A percentile compares a stretch with the other conserved stretches of the same genome.
These are phyloP conservation scores for Oryza meyeriana DNA, from an alignment of 176 grass and related monocot genomes.

Conservation along the genomic window DNA sequence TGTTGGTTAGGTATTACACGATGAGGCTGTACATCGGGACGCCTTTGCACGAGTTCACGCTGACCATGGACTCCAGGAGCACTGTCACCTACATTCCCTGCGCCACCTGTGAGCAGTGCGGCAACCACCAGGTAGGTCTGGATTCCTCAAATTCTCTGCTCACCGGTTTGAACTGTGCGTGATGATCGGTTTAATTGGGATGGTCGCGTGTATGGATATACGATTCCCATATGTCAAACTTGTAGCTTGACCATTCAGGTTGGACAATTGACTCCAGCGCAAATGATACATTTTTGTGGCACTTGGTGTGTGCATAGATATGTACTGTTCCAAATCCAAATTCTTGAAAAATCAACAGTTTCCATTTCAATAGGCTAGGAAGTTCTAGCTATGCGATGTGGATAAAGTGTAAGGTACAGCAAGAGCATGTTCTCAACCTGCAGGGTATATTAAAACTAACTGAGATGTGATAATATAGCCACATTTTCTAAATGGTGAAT, in stretches of 20 bases:
- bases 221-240: background rate
- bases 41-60: constrained; percentile 83
- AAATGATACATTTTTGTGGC: background rate
- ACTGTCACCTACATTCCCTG: constrained; percentile 98
- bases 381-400: background rate
- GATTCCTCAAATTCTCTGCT: background rate
- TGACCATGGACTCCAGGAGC: constrained; percentile 97
- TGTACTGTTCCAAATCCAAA: background rate
- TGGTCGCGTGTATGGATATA: background rate
- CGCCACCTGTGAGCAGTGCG: constrained; percentile 92
- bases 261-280: background rate
- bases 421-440: background rate
- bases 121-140: constrained; percentile 81
- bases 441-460: background rate
- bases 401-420: background rate
- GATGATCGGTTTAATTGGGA: constrained; percentile 20
- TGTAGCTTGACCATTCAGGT: constrained; percentile 15
- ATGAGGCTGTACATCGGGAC: constrained; percentile 89
- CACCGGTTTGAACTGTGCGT: background rate
- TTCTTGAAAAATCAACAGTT: background rate
- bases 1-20: constrained; percentile 74
- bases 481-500: background rate
- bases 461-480: background rate
- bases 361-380: background rate
- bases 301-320: background rate